Evolutionary conservation across 176 grass and related monocot genomes (phyloP).

Genomic region (Metroxylon sagu): DNA sequence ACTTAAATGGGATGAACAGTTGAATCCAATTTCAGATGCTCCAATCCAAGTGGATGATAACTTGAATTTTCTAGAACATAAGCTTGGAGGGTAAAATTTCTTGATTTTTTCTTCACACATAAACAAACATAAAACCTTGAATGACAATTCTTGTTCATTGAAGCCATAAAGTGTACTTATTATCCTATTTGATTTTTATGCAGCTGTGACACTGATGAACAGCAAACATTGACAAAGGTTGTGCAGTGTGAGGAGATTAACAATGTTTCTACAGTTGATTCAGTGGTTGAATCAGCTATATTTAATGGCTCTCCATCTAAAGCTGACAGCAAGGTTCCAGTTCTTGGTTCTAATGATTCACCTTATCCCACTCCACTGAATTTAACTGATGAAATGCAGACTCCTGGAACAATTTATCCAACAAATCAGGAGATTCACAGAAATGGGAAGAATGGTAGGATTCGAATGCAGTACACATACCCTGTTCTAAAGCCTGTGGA

Average conservation of each 20-base stretch:
- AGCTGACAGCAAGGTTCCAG: conserved; percentile 1
- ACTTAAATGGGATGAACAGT: conserved; percentile 25
- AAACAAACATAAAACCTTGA: too few relatives aligned
- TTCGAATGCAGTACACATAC: conserved; percentile 45
- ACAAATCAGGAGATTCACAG: conserved; percentile 28
- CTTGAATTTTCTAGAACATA: background rate
- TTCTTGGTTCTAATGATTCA: conserved; percentile 21
- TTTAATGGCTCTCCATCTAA: conserved; percentile 14
- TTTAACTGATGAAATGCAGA: conserved; percentile 63
- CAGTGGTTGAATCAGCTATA: conserved; percentile 10
- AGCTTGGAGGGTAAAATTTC: background rate
- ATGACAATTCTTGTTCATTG: background rate
- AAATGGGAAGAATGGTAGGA: conserved; percentile 31
- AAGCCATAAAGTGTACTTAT: background rate
- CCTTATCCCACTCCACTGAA: conserved; percentile 55
- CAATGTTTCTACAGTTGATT: conserved; percentile 6
- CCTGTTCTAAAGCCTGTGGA: conserved; percentile 50
- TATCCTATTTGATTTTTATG: background rate
- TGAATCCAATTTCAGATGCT: conserved; percentile 14
- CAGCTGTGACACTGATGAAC: conserved; percentile 20
- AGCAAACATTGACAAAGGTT: conserved; percentile 2
- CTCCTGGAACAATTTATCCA: conserved; percentile 58
- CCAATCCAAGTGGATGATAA: background rate
- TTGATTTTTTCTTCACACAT: too few relatives aligned
- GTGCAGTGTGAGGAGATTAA: conserved; percentile 15